A percentile compares a stretch with the other conserved stretches of the same genome.
Conservation (phyloP, 805 yeast species). For the Starmerella gropengiesseri region DNA sequence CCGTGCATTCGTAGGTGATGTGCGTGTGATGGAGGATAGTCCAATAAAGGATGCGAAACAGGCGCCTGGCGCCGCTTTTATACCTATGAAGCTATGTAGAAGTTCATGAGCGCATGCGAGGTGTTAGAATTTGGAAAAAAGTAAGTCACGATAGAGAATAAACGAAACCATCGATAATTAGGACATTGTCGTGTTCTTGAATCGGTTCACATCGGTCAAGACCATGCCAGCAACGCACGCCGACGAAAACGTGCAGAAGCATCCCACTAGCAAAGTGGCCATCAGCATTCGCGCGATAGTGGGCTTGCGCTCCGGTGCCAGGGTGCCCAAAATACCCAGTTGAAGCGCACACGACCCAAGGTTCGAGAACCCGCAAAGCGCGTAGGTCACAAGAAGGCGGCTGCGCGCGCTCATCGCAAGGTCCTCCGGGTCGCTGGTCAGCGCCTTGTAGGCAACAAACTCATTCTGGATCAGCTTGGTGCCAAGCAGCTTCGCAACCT, state of each 20-base stretch:
- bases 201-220: constrained; percentile 36
- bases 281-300: constrained; percentile 39
- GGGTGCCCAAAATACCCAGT: constrained; percentile 46
- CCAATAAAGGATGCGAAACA: too few relatives aligned
- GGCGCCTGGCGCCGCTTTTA: background rate
- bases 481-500: constrained; percentile 43
- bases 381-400: constrained; percentile 47
- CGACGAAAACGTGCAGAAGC: constrained; percentile 42
- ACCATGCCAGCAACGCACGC: constrained; percentile 58
- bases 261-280: constrained; percentile 44
- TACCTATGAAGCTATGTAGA: background rate
- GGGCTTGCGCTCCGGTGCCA: constrained; percentile 42
- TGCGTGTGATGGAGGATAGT: too few relatives aligned
- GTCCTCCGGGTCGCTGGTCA: constrained; percentile 36
- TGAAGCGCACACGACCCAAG: constrained; percentile 53
- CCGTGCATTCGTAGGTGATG: too few relatives aligned
- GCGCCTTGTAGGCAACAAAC: constrained; percentile 41
- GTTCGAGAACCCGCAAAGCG: constrained; percentile 54
- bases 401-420: constrained; percentile 41
- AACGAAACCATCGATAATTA: background rate
- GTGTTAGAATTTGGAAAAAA: too few relatives aligned
- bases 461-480: constrained; percentile 52
- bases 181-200: constrained; percentile 11
- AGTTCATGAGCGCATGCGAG: background rate
- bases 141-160: too few relatives aligned